phyloP scores from a whole-genome alignment of 495 filamentous ascomycete species.

The Talaromyces stipitatus region DNA sequence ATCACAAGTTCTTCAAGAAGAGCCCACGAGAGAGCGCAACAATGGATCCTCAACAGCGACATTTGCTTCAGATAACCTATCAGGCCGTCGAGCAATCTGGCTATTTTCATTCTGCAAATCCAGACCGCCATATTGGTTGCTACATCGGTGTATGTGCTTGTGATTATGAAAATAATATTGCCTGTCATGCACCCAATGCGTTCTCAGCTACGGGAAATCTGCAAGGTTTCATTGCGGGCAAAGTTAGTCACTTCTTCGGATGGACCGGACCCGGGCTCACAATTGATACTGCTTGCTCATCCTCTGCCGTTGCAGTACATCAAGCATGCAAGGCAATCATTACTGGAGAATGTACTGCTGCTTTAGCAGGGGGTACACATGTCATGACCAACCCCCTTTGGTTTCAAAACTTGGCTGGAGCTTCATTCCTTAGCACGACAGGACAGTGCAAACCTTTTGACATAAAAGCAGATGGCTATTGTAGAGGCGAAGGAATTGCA shows the following conservation, averaged over 20 bases:
- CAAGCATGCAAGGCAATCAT: slow-evolving; percentile 17
- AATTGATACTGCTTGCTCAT: slow-evolving; percentile 47
- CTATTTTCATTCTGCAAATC: too few species aligned
- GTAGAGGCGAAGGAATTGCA: slow-evolving; percentile 56
- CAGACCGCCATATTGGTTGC: slow-evolving; percentile 27
- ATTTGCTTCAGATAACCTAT: slow-evolving; percentile 29
- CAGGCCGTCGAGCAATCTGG: slow-evolving; percentile 25
- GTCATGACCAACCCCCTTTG: slow-evolving; percentile 21
- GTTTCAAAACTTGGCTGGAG: slow-evolving; percentile 26
- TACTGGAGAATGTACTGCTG: slow-evolving; percentile 4
- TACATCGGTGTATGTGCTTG: slow-evolving; percentile 23
- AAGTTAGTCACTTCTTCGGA: slow-evolving; percentile 35
- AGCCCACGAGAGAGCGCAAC: slow-evolving; percentile 25
- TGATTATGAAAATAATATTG: slow-evolving; percentile 36
- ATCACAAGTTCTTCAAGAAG: slow-evolving; percentile 20
- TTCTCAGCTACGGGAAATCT: slow-evolving; percentile 29
- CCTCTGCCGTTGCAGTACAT: slow-evolving; percentile 38
- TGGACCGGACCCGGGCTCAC: slow-evolving; percentile 40
- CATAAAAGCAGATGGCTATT: slow-evolving; percentile 25
- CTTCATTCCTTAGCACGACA: slow-evolving; percentile 30
- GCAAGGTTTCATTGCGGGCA: slow-evolving; percentile 26
- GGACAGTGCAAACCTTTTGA: slow-evolving; percentile 60
- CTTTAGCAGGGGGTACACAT: slow-evolving; percentile 26
- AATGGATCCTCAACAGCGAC: slow-evolving; percentile 38
- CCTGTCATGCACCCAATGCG: slow-evolving; percentile 23